Percentiles rank a stretch among this genome's conserved stretches.
phyloP scores from a whole-genome alignment of 345 rosid species.

The Bruguiera gymnorhiza region DNA sequence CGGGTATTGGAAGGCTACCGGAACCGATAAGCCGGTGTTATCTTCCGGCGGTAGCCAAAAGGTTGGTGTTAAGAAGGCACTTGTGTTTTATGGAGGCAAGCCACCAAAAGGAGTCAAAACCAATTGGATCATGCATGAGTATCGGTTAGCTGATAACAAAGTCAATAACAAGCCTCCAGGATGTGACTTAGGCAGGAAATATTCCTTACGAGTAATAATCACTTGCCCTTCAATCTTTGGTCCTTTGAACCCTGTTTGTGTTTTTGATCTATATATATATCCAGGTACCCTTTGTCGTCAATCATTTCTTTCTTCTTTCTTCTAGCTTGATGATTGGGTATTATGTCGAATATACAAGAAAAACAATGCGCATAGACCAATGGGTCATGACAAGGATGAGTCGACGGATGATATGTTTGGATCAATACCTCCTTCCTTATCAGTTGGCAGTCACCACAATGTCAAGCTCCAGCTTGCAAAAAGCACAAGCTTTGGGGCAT shows the following conservation, averaged over 20 bases:
- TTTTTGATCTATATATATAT: neutral
- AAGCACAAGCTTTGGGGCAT: conserved; percentile 32
- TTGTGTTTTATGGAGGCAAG: conserved; percentile 37
- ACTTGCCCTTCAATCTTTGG: neutral
- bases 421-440: conserved; percentile 48
- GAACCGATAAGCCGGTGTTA: conserved; percentile 33
- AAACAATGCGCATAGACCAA: conserved; percentile 42
- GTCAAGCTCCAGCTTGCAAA: conserved; percentile 29
- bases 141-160: conserved; percentile 28
- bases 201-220: conserved; percentile 69
- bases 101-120: conserved; percentile 36
- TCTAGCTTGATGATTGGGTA: conserved; percentile 96
- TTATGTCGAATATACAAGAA: conserved; percentile 91
- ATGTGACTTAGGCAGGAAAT: conserved; percentile 66
- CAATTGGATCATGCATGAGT: conserved; percentile 38
- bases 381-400: conserved; percentile 62
- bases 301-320: conserved; percentile 9
- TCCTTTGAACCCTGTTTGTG: neutral
- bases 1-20: conserved; percentile 39
- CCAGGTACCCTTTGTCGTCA: neutral
- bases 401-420: conserved; percentile 46
- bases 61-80: conserved; percentile 37
- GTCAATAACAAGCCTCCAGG: conserved; percentile 54
- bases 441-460: conserved; percentile 29
- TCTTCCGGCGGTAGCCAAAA: conserved; percentile 28